phyloP scores from a whole-genome alignment of 1,284 basidiomycete genomes.

The Ustilago shanxiensis region DNA sequence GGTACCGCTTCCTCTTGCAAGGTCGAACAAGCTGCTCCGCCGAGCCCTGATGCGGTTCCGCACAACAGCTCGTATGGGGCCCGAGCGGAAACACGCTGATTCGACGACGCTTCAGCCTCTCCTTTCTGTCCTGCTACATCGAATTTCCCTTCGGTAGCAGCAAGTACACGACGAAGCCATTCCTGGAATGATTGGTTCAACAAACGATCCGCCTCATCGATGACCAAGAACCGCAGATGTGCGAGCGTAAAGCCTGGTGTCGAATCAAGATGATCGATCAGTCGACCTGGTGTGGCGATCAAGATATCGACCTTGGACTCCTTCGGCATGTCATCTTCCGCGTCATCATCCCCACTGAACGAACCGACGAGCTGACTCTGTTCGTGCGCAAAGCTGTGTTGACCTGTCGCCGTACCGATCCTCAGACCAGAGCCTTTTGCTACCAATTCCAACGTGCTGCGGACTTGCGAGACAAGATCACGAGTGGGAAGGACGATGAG shows the following conservation, averaged over 20 bases:
- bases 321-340: slow-evolving; percentile 8
- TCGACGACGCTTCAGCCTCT: background rate
- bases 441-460: slow-evolving; percentile 84
- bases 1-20: slow-evolving; percentile 37
- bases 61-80: slow-evolving; percentile 34
- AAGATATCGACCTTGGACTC: slow-evolving; percentile 82
- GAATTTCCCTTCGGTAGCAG: slow-evolving; percentile 36
- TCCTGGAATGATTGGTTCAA: slow-evolving; percentile 95
- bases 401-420: slow-evolving; percentile 73
- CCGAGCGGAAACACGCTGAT: slow-evolving; percentile 11
- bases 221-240: slow-evolving; percentile 93
- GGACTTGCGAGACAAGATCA: slow-evolving; percentile 92
- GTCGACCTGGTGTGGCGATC: slow-evolving; percentile 92
- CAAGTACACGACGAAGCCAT: slow-evolving; percentile 75
- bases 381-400: slow-evolving; percentile 67
- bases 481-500: slow-evolving; percentile 92
- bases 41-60: slow-evolving; percentile 11
- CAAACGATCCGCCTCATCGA: slow-evolving; percentile 96
- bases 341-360: slow-evolving; percentile 6
- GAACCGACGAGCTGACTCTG: slow-evolving; percentile 57
- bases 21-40: slow-evolving; percentile 25
- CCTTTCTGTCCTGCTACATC: background rate
- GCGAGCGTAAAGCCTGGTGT: slow-evolving; percentile 90
- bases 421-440: slow-evolving; percentile 85
- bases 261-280: slow-evolving; percentile 91